Base-by-base conservation (phyloP, 2,329 filamentous ascomycete genomes). In the Pochonia chlamydosporia region DNA sequence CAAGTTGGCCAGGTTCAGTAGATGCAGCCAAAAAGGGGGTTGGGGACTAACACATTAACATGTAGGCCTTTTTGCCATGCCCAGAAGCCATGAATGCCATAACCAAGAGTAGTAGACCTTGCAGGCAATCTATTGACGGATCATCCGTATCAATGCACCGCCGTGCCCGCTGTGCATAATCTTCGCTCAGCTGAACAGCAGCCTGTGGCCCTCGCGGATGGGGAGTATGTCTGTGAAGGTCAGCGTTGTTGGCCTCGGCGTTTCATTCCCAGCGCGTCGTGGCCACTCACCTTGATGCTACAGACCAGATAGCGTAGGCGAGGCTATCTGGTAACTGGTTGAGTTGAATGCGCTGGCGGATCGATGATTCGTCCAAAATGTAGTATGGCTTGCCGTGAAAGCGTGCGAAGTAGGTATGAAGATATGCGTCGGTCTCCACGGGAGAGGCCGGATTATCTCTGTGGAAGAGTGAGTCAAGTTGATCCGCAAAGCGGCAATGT, bases 301-400 rank as follows among this genome's bases (percentile, higher is more conserved):
- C 73, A 14, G 81, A 80, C 54, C 76, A 84, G 43, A 84, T 77
- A 8, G 79, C 76, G 56, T 75, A 69, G 6, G 76, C 62, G 36
- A 82, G 65, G 54, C 75, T 79, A 21, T 59, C 56, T 3, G 79
- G 76, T 4, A 92, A 67, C 57, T 87, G 84, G 42, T 82, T 82
- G 9, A 82, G 66, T 55, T 87, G 84, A 52, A 89, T 68, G 21
- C 83, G 76, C 64, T 91, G 87, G 47, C 89, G 77, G 9, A 87
- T 83, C 0, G 78, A 81, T 1, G 82, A 73, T 64, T 95, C 89
- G 59, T 95, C 88, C 3, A 95, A 72, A 44, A 95, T 84, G 59
- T 87, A 82, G 55, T 86, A 93, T 2, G 89, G 87, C 59, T 90
- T 92, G 43, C 84, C 85, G 62, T 95, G 89, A 33, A 91, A 81